Evolutionary conservation across 495 filamentous ascomycete species (phyloP), one percentile per base, ranked within the genome.

Genomic region (Chaetomidium leptoderma): DNA sequence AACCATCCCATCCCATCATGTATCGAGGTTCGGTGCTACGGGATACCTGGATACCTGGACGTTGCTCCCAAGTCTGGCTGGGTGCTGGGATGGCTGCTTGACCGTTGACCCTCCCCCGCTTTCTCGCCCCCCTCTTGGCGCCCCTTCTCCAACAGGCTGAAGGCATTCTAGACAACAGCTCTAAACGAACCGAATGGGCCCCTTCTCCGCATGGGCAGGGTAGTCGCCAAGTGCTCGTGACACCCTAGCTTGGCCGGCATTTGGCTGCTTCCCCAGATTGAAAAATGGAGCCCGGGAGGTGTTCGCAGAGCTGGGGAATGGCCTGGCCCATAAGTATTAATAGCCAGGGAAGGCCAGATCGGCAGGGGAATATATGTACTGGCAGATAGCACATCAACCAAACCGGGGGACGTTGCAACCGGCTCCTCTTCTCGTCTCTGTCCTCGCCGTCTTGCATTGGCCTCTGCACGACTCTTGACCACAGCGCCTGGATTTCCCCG

Each of bases 261-360:
- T 56, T 56, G 32, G 19, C 6, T 39, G 13, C 53, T 56, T 48
- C 23, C 21, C 53, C 30, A 44, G 53, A 47, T 56, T 56, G 53
- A 30, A 48, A 43, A 47, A 46, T 47, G 43, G 53, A 46, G 23
- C 29, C 27, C n/a, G 42, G 19, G n/a, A n/a, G 16, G 27, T 47
- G 53, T 17, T 1, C 37, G 17, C 53, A 21, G 43, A 27, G 30
- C 23, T 33, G 53, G 43, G 39, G 19, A 23, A 5, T 21, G 47
- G 17, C n/a, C 16, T 17, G 32, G 43, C 23, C 27, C 23, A 47
- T 29, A n/a, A n/a, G n/a, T n/a, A 47, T 43, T 54, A 43, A 54
- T 32, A 35, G 40, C 37, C 17, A 23, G 35, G 24, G 9, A 21
- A 54, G n/a, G 13, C 32, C 21, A 51, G 14, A 52, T 52, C 52